A percentile compares a stretch with the other conserved stretches of the same genome.
Conservation (phyloP, 2,329 filamentous ascomycete genomes). For the Aspergillus arachidicola region DNA sequence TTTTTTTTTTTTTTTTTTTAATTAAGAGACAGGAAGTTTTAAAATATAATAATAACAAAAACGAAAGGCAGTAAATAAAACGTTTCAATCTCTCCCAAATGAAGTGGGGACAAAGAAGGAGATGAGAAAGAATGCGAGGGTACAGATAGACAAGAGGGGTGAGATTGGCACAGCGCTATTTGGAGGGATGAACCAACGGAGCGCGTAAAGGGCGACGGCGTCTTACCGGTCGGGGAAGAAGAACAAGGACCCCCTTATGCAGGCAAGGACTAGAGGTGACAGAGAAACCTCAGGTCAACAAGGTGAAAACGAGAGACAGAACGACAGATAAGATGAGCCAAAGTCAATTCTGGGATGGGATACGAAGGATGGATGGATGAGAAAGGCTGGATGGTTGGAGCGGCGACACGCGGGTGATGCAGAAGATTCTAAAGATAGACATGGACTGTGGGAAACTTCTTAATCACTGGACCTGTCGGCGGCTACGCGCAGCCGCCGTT, state of each 20-base stretch:
- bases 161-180: constrained; percentile 14
- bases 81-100: constrained; percentile 7
- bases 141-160: constrained; percentile 10
- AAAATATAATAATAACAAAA: constrained; percentile 2
- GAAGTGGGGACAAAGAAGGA: constrained; percentile 5
- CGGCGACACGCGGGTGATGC: constrained; percentile 29
- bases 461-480: constrained; percentile 7
- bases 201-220: constrained; percentile 4
- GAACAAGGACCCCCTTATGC: not conserved
- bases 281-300: constrained; percentile 5
- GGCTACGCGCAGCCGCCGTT: constrained; percentile 15
- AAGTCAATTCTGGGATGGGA: constrained; percentile 19
- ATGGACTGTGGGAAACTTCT: constrained; percentile 11
- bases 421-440: constrained; percentile 40
- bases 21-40: not conserved
- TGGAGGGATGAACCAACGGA: constrained; percentile 12
- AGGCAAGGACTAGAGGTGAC: not conserved
- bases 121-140: constrained; percentile 9
- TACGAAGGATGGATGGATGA: constrained; percentile 22
- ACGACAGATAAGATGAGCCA: constrained; percentile 6
- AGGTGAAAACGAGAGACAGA: constrained; percentile 2
- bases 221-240: constrained; percentile 8
- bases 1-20: no score
- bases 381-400: constrained; percentile 13
- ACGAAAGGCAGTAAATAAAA: not conserved